Evolutionary conservation across 139 green algal genomes (phyloP).

Genomic region (Coccomyxa sp.): DNA sequence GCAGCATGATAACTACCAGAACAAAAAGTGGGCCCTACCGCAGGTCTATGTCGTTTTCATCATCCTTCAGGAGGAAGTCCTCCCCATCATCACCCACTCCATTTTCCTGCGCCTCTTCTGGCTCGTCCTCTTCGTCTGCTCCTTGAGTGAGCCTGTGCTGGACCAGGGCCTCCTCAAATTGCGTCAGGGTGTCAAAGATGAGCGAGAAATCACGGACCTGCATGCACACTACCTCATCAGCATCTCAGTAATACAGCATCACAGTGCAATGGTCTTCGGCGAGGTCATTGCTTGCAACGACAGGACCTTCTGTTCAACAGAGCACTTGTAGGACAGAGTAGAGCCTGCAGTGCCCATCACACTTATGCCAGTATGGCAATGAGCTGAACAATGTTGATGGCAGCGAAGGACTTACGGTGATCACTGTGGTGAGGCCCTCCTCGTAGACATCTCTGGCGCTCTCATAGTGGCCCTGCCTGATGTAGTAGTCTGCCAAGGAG

Average conservation of each 20-base stretch:
- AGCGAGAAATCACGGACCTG: slow-evolving; percentile 86
- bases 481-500: slow-evolving; percentile 96
- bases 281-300: no score
- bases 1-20: no score
- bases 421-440: slow-evolving; percentile 83
- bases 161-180: slow-evolving; percentile 90
- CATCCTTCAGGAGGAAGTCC: slow-evolving; percentile 80
- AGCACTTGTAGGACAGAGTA: no score
- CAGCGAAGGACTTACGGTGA: slow-evolving; percentile 68
- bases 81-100: slow-evolving; percentile 33
- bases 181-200: slow-evolving; percentile 95
- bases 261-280: no score
- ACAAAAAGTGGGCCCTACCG: slow-evolving; percentile 32
- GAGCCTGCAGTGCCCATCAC: no score
- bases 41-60: slow-evolving; percentile 87
- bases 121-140: slow-evolving; percentile 35
- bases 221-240: no score
- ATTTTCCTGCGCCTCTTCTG: slow-evolving; percentile 26
- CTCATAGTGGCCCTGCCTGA: slow-evolving; percentile 91
- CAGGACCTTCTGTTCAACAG: no score
- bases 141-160: slow-evolving; percentile 72
- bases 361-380: no score
- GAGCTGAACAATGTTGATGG: no score
- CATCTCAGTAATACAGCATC: no score
- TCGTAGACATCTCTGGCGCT: slow-evolving; percentile 96